Evolutionary conservation across 768 basidiomycete genomes (phyloP), one percentile per base, ranked within the genome.

Genomic region (Podaxis pistillaris): DNA sequence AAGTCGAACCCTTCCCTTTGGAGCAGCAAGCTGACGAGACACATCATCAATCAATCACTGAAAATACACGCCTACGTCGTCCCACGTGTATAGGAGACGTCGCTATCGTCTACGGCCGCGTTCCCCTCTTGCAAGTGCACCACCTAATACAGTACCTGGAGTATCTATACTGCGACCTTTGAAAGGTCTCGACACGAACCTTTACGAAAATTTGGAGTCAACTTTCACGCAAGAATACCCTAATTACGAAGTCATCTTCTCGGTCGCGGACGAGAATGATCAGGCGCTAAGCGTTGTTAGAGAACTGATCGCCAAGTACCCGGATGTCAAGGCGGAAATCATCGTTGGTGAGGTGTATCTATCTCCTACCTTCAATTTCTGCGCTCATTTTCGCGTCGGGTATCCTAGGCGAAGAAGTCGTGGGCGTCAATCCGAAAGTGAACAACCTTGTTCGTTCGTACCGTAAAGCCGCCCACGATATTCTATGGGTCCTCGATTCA

Each of bases 401-500:
- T 60, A 54, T 38, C 50, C 4, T 66, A 94, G 94, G 94, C 53
- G 89, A 93, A 69, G 87, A 91, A 64, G 72, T 83, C 51, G 89
- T 96, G 19, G 96, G 96, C 4, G 87, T 93, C 28, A 99, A 99
- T 68, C 97, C 97, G 0, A 98, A 98, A 80, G 90, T 98, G 68
- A 98, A 98, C 79, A 98, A 98, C 74, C 88, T 99, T 52, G 82
- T 95, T 65, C 87, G 87, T 37, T 84, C 96, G 13, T 98, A 95
- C 73, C 80, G 81, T 50, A 77, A 85, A 70, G 97, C 96, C 0
- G 76, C 82, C 59, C 80, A 97, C 70, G 94, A 98, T 70, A 91
- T 98, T 54, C 77, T 98, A 55, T 99, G 96, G 96, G 90, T 98
- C 33, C 82, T 98, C 55, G 97, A 99, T 74, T 97, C 96, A n/a